A percentile compares a stretch with the other conserved stretches of the same genome.
phyloP scores from a whole-genome alignment of 1,284 basidiomycete genomes.

The Naganishia cerealis region DNA sequence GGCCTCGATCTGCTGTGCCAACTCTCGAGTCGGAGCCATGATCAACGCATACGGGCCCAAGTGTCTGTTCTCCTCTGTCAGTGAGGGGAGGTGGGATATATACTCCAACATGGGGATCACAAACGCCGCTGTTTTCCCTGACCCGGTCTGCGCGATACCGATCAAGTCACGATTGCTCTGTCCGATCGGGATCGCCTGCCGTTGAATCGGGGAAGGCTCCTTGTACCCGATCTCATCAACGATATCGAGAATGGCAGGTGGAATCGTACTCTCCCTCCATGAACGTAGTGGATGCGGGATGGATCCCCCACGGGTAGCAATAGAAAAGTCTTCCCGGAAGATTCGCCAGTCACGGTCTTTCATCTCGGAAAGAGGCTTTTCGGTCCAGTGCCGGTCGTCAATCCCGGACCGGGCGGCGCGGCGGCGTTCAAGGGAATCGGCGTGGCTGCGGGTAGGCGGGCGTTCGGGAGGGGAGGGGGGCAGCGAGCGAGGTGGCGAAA shows the following conservation, averaged over 20 bases:
- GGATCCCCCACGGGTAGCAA: constrained; percentile 84
- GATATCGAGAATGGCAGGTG: constrained; percentile 72
- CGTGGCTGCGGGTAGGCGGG: constrained; percentile 57
- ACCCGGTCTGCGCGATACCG: constrained; percentile 97
- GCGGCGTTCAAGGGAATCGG: constrained; percentile 75
- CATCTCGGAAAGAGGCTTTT: constrained; percentile 92
- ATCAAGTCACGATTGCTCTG: constrained; percentile 94
- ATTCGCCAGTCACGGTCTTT: constrained; percentile 98
- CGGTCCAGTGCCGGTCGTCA: constrained; percentile 94
- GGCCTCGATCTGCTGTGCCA: constrained; percentile 94
- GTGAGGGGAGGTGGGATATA: constrained; percentile 77
- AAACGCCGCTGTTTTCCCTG: constrained; percentile 98
- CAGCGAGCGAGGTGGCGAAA: constrained; percentile 2
- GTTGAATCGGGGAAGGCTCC: constrained; percentile 93
- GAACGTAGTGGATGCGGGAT: constrained; percentile 89
- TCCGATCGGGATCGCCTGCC: constrained; percentile 97
- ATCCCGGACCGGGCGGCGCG: constrained; percentile 76
- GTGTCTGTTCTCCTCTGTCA: constrained; percentile 87
- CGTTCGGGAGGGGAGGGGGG: no score
- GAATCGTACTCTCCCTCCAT: constrained; percentile 87
- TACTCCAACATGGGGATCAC: constrained; percentile 97
- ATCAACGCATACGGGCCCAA: constrained; percentile 92
- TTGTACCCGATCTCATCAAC: constrained; percentile 92
- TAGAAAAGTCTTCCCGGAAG: constrained; percentile 97
- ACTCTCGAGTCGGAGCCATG: constrained; percentile 90